Conservation (phyloP, 768 basidiomycete species). For the Tricholoma matsutake region DNA sequence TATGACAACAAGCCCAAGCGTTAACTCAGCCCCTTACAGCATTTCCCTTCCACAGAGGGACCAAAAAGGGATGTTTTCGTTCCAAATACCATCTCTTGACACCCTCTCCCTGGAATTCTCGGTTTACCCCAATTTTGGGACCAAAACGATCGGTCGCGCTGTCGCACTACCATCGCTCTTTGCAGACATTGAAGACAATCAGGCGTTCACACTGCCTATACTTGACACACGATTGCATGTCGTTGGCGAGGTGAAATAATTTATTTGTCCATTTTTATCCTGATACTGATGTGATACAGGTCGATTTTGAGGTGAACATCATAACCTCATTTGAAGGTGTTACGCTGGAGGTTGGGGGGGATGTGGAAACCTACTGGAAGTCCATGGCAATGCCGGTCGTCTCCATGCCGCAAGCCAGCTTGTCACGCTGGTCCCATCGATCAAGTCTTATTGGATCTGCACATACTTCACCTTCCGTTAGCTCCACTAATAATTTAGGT, state of each 20-base stretch:
- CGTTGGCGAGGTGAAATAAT: slow-evolving; percentile 77
- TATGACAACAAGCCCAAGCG: slow-evolving; percentile 84
- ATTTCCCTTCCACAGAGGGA: slow-evolving; percentile 82
- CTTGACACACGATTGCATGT: slow-evolving; percentile 90
- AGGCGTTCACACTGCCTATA: slow-evolving; percentile 68
- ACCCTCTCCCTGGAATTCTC: slow-evolving; percentile 86
- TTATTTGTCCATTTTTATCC: slow-evolving; percentile 1
- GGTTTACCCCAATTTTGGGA: slow-evolving; percentile 95
- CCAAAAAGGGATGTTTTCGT: slow-evolving; percentile 70
- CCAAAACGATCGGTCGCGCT: slow-evolving; percentile 92
- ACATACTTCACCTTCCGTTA: slow-evolving; percentile 70
- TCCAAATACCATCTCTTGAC: slow-evolving; percentile 78
- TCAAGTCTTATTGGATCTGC: slow-evolving; percentile 51
- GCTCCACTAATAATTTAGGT: slow-evolving; percentile 43
- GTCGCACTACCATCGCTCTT: slow-evolving; percentile 80
- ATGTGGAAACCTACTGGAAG: slow-evolving; percentile 99
- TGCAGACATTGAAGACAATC: slow-evolving; percentile 47
- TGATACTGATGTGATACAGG: slow-evolving; percentile 39
- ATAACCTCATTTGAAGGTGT: slow-evolving; percentile 90
- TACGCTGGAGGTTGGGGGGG: slow-evolving; percentile 90
- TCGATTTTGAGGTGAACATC: slow-evolving; percentile 84
- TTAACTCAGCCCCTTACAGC: slow-evolving; percentile 85
- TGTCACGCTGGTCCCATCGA: slow-evolving; percentile 37
- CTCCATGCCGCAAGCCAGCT: slow-evolving; percentile 37
- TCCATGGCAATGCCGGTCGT: slow-evolving; percentile 58